phyloP scores from a whole-genome alignment of 805 yeast genomes.

The Sugiyamaella mastotermitis region DNA sequence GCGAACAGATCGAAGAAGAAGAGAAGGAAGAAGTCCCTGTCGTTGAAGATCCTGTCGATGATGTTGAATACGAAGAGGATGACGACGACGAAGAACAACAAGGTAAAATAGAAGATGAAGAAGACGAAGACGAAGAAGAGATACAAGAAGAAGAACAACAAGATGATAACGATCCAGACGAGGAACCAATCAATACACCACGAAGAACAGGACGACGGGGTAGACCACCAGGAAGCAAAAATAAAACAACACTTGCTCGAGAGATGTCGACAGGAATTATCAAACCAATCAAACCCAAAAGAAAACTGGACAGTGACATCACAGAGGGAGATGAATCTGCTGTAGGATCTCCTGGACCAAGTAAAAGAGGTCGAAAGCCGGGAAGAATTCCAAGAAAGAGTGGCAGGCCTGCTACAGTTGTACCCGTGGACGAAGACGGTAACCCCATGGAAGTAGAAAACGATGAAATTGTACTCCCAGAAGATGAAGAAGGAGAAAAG shows the following conservation, averaged over 20 bases:
- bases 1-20: not conserved
- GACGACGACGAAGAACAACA: slow-evolving; percentile 3
- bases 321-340: slow-evolving; percentile 6
- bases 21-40: slow-evolving; percentile 8
- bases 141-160: slow-evolving; percentile 7
- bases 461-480: slow-evolving; percentile 74
- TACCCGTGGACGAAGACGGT: slow-evolving; percentile 58
- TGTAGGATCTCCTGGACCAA: slow-evolving; percentile 6
- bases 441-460: slow-evolving; percentile 54
- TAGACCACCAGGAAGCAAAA: slow-evolving; percentile 30
- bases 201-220: slow-evolving; percentile 25
- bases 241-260: slow-evolving; percentile 20
- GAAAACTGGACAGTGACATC: slow-evolving; percentile 9
- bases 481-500: slow-evolving; percentile 70
- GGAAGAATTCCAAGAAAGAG: slow-evolving; percentile 18
- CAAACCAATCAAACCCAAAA: no score
- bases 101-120: slow-evolving; percentile 5
- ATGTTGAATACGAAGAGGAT: slow-evolving; percentile 1
- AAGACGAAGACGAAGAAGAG: slow-evolving; percentile 1
- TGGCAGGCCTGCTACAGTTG: slow-evolving; percentile 12
- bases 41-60: not conserved
- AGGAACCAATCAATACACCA: slow-evolving; percentile 18
- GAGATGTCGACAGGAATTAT: slow-evolving; percentile 16
- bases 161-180: slow-evolving; percentile 24
- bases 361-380: slow-evolving; percentile 12